Evolutionary conservation across 345 rosid species (phyloP), one percentile per base, ranked within the genome.

Genomic region (Heritiera littoralis): DNA sequence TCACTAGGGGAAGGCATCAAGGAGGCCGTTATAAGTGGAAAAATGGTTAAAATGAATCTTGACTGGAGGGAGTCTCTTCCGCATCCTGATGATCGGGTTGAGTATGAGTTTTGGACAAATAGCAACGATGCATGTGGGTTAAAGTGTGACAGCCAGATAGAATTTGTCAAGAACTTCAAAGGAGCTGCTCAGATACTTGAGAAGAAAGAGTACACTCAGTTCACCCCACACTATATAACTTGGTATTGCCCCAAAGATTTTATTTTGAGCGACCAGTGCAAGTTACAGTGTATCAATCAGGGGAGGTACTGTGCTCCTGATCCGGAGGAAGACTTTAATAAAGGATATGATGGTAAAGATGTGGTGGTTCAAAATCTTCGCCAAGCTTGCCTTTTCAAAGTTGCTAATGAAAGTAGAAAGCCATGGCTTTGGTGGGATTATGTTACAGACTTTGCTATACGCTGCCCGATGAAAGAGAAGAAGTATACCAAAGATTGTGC

Each of bases 391-490:
- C 38, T 91, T 65, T 89, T 69, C 74, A 86, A 83, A 80, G 91
- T 88, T 45, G 90, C 90, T 68, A 91, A 85, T 80, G 92, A 83
- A 76, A 88, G 84, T 77, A 80, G 84, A 68, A 89, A 83, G 75
- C 93, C 95, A 35, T 89, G 92, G 93, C 88, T 91, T 70, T 91
- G 95, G 95, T 91, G 95, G 95, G 95, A 91, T 80, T 91, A 87
- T 83, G 92, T 88, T 10, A 86, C 92, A 6, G 93, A 91, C 83
- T 91, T 89, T 81, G 71, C 92, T 43, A 85, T 87, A 49, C 92
- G 93, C 58, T 91, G 95, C 77, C 90, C 93, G 49, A 91, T 88
- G 91, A 89, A 89, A 81, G 89, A 87, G 9, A 55, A 81, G 76
- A 89, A 86, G 74, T 91, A 85, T 81, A 87, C 78, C 54, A 87